phyloP scores from a whole-genome alignment of 768 basidiomycete species.

The Royoungia palumana region DNA sequence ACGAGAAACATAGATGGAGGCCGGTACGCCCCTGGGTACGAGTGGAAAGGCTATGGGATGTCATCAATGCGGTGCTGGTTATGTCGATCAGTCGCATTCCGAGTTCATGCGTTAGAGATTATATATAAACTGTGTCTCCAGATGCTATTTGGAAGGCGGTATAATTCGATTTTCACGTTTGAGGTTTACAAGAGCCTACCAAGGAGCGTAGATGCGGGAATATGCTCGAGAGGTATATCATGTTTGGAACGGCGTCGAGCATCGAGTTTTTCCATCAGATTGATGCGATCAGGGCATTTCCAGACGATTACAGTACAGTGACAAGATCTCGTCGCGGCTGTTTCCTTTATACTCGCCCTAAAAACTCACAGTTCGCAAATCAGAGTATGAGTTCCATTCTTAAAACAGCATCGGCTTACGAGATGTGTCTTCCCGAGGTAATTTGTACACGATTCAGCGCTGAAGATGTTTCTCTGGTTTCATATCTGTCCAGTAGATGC shows the following conservation, averaged over 20 bases:
- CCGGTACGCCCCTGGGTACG: conserved; percentile 7
- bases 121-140: too few relatives aligned
- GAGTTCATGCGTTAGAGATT: too few relatives aligned
- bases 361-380: conserved; percentile 24
- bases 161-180: background rate
- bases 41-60: background rate
- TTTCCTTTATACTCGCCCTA: too few relatives aligned
- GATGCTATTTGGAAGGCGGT: too few relatives aligned
- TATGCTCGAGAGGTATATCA: conserved; percentile 3
- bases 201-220: conserved; percentile 8
- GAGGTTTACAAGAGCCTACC: conserved; percentile 1
- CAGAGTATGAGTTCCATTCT: too few relatives aligned
- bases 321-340: background rate
- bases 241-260: conserved; percentile 1
- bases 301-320: background rate
- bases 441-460: too few relatives aligned
- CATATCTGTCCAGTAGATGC: too few relatives aligned
- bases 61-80: background rate
- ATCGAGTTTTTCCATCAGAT: conserved; percentile 13
- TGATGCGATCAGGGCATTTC: conserved; percentile 13
- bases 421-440: too few relatives aligned
- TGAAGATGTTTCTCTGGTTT: too few relatives aligned
- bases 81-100: too few relatives aligned
- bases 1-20: conserved; percentile 12
- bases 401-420: too few relatives aligned